Conservation (phyloP, 306 rosid species). For the Biancaea sappan region DNA sequence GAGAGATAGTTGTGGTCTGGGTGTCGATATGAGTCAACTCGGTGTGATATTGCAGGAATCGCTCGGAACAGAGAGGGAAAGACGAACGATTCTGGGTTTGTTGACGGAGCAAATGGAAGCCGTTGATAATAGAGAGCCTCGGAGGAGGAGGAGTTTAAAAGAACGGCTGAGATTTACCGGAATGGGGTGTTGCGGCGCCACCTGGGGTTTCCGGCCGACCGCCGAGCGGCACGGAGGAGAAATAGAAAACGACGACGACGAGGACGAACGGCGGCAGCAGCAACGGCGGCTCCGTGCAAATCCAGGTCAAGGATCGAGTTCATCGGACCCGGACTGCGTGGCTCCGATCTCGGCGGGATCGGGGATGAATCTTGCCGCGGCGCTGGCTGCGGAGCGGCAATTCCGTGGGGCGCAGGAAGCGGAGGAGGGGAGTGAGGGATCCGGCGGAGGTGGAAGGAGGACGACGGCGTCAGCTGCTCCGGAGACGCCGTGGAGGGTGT, state of each 20-base stretch:
- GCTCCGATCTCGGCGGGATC: constrained; percentile 41
- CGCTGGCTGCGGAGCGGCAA: constrained; percentile 87
- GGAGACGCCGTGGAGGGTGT: constrained; percentile 76
- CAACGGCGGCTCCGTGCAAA: constrained; percentile 9
- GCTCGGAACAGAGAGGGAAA: constrained; percentile 52
- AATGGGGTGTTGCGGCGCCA: constrained; percentile 84
- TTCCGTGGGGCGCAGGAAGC: constrained; percentile 49
- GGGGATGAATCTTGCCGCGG: constrained; percentile 92
- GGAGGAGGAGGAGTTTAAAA: constrained; percentile 64
- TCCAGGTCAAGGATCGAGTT: constrained; percentile 39
- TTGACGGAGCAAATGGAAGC: constrained; percentile 73
- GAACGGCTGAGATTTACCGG: constrained; percentile 74
- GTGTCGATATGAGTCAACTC: constrained; percentile 72
- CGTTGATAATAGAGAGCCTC: constrained; percentile 43
- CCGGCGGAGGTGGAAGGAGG: not conserved
- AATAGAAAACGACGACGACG: no score
- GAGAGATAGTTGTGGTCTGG: not conserved
- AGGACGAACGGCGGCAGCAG: constrained; percentile 6
- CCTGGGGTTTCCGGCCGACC: constrained; percentile 64
- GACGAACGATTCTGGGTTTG: constrained; percentile 71
- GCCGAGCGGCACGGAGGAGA: constrained; percentile 30
- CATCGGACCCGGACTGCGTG: constrained; percentile 38
- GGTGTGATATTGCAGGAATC: constrained; percentile 77
- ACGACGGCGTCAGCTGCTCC: constrained; percentile 27
- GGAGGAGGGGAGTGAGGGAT: constrained; percentile 13